These are phyloP conservation scores for Hyphodiscus hymeniophilus DNA, from an alignment of 495 filamentous ascomycete species.

Conservation along the genomic window DNA sequence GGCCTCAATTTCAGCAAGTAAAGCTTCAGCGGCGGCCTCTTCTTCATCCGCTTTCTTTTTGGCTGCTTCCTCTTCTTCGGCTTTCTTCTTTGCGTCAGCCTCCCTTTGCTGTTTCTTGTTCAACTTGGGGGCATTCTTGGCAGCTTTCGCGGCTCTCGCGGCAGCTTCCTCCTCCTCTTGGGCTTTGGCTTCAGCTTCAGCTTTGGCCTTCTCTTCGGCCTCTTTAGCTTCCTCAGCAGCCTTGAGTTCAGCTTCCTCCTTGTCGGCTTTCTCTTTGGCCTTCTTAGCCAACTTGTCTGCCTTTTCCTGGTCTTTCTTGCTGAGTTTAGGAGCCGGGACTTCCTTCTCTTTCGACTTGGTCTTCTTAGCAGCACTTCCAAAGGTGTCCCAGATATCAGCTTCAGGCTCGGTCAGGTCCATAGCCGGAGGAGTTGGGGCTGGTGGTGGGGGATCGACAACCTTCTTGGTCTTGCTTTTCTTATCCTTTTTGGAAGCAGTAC, in stretches of 20 bases:
- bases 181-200: slow-evolving; percentile 5
- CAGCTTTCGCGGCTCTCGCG: slow-evolving; percentile 18
- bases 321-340: slow-evolving; percentile 13
- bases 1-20: neutral
- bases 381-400: slow-evolving; percentile 6
- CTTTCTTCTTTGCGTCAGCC: slow-evolving; percentile 19
- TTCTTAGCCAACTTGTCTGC: slow-evolving; percentile 14
- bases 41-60: slow-evolving; percentile 21
- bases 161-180: slow-evolving; percentile 12
- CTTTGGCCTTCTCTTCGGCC: slow-evolving; percentile 26
- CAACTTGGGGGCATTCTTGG: slow-evolving; percentile 26
- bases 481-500: slow-evolving; percentile 31
- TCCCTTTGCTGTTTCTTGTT: slow-evolving; percentile 27
- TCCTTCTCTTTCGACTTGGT: slow-evolving; percentile 16
- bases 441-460: slow-evolving; percentile 21
- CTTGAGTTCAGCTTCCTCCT: slow-evolving; percentile 19
- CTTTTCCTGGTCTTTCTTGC: slow-evolving; percentile 19
- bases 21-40: slow-evolving; percentile 6
- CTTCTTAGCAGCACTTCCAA: slow-evolving; percentile 13
- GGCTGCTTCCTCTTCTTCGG: slow-evolving; percentile 15
- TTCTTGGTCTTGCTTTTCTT: slow-evolving; percentile 29
- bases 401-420: slow-evolving; percentile 28
- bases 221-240: slow-evolving; percentile 10
- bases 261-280: slow-evolving; percentile 17
- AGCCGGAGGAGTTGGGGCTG: slow-evolving; percentile 32